Base-by-base conservation (phyloP, 2,329 filamentous ascomycete species). In the Hypoxylon rubiginosum region DNA sequence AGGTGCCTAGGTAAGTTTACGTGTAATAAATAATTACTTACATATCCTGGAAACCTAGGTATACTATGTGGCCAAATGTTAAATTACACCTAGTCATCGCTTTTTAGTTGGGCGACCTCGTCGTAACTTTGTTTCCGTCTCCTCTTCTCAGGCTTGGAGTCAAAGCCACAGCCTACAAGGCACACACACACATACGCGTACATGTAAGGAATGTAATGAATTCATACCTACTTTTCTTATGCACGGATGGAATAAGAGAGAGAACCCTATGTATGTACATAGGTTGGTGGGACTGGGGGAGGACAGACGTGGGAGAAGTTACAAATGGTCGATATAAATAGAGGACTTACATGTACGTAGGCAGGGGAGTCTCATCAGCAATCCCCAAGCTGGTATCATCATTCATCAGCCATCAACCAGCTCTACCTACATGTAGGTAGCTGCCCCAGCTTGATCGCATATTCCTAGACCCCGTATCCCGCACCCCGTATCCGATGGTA, bases 301-400 rank as follows among this genome's bases (percentile, higher is more conserved):
- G 39, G 39, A 43, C 39, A 62, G 65, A 65, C 58, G 57, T 41
- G 49, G 54, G 32, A 32, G 26, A n/a, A 50, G 65, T 62, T 58
- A 63, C 60, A 64, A 62, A 48, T 49, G 53, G 46, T 51, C 34
- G 62, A 59, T 68, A 68, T 65, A 68, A 68, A 68, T 68, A 68
- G 62, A 64, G 55, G 39, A 19, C 17, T 43, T 43, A 43, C 8
- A 43, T 43, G 39, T 39, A 39, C 6, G 17, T 43, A 43, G 9
- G 19, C 43, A 48, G 45, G 28, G 45, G 36, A 54, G 62, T 62
- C 60, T 60, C 51, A 68, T 60, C 24, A 49, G 30, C 50, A 54
- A 57, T 19, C 39, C 39, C 54, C 34, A 48, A 61, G 54, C 54
- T 58, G 59, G 50, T 60, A 63, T 53, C 39, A 66, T 63, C 59